Conservation (phyloP, 345 rosid genomes). For the Eucalyptus melliodora region DNA sequence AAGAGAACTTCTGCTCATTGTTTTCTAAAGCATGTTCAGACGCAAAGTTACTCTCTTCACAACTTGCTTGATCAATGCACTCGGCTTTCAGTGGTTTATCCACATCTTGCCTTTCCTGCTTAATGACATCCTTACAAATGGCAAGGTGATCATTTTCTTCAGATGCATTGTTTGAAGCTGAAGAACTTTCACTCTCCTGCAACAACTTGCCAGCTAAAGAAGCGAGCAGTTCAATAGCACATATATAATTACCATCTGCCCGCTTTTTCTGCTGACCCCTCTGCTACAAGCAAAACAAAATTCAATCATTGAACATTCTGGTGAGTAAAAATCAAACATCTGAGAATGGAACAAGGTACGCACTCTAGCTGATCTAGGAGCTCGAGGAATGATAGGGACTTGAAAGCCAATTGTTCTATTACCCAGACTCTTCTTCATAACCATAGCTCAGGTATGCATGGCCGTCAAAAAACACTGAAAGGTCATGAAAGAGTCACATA, state of each 20-base stretch:
- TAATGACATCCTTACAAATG: slow-evolving; percentile 14
- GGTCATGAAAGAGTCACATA: slow-evolving; percentile 4
- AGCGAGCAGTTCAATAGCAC: slow-evolving; percentile 82
- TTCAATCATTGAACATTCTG: background rate
- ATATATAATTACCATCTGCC: slow-evolving; percentile 31
- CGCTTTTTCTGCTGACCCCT: slow-evolving; percentile 23
- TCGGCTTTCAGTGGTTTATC: slow-evolving; percentile 24
- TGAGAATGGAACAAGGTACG: background rate
- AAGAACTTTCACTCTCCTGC: slow-evolving; percentile 73
- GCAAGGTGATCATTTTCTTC: slow-evolving; percentile 32
- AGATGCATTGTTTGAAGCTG: slow-evolving; percentile 63
- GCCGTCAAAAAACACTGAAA: slow-evolving; percentile 7
- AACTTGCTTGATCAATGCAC: slow-evolving; percentile 12
- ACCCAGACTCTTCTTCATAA: slow-evolving; percentile 55
- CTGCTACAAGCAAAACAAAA: slow-evolving; percentile 26
- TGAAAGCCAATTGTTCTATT: slow-evolving; percentile 43
- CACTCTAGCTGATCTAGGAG: slow-evolving; percentile 88
- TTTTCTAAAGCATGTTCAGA: background rate
- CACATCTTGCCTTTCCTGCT: slow-evolving; percentile 21
- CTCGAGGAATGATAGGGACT: slow-evolving; percentile 53
- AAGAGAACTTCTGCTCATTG: background rate
- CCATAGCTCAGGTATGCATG: slow-evolving; percentile 55
- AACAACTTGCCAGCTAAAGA: slow-evolving; percentile 76
- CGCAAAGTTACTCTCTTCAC: slow-evolving; percentile 8
- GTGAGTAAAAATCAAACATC: background rate